These are phyloP conservation scores for Xylariales sp. DNA, from an alignment of 2,329 filamentous ascomycete genomes.

Conservation along the genomic window DNA sequence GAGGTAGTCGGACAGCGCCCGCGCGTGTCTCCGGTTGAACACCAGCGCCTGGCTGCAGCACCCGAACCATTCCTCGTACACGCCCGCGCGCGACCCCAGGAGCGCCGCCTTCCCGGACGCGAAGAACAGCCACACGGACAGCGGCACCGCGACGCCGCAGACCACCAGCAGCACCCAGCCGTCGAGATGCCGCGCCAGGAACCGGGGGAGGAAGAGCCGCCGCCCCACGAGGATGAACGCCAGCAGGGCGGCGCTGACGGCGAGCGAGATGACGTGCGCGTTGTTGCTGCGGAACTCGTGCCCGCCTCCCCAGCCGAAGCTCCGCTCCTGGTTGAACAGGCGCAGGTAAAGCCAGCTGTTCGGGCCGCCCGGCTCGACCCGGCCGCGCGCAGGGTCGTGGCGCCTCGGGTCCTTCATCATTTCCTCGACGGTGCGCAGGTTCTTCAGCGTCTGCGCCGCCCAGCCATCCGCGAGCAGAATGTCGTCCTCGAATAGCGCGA, in stretches of 20 bases:
- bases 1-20: constrained; percentile 43
- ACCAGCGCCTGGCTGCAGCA: constrained; percentile 51
- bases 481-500: constrained; percentile 49
- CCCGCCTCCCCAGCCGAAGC: constrained; percentile 48
- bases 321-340: constrained; percentile 50
- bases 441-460: constrained; percentile 45
- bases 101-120: constrained; percentile 50
- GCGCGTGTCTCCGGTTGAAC: constrained; percentile 46
- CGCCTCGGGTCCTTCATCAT: constrained; percentile 48
- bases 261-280: constrained; percentile 46
- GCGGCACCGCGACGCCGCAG: constrained; percentile 47
- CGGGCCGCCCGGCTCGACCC: constrained; percentile 44
- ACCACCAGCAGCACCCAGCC: constrained; percentile 46
- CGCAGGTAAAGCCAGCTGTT: constrained; percentile 50
- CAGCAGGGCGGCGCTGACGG: constrained; percentile 44
- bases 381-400: constrained; percentile 39
- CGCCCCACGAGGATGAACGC: constrained; percentile 41
- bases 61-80: constrained; percentile 49
- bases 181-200: constrained; percentile 44
- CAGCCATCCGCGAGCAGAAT: constrained; percentile 50
- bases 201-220: constrained; percentile 40
- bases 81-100: constrained; percentile 43
- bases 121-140: constrained; percentile 49
- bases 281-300: constrained; percentile 49
- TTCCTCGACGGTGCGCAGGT: constrained; percentile 42